Evolutionary conservation across 2,329 filamentous ascomycete genomes (phyloP), one percentile per base, ranked within the genome.

Genomic region (Colletotrichum brevisporum): DNA sequence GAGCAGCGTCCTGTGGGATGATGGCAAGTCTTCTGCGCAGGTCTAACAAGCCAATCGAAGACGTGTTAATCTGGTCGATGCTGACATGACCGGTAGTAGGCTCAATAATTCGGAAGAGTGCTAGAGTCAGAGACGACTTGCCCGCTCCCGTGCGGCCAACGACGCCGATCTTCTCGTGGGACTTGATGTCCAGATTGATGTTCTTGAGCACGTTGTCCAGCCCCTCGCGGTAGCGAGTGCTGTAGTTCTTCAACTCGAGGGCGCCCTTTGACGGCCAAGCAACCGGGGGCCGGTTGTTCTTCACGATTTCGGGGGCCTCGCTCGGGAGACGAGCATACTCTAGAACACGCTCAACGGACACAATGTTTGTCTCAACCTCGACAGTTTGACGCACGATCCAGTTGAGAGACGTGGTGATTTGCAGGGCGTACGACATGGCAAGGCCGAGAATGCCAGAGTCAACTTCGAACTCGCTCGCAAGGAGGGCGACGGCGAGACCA

Each of bases 281-380:
- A 71, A 94, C 93, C 10, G 94, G 91, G 48, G 96, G 95, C 56
- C 95, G 88, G 78, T 93, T 92, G 81, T 94, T 92, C 76, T 93
- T 92, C 75, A 98, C 92, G 73, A 98, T 94, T 79, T 99, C 96
- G 8, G 95, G 94, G 58, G 96, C 95, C 83, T 99, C 96, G 79
- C 92, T 96, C 27, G 95, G 95, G 71, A 99, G 87, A 58, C 89
- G 88, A 67, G 95, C 94, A 82, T 99, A 99, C 81, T 99, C 97
- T 57, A 99, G 90, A 55, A 99, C 95, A 77, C 96, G 92, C 86
- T 99, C 96, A 45, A 99, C 96, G 10, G 95, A 97, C 53, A 99
- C 95, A 76, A 99, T 99, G 81, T 99, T 99, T n/a, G 95, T 98
- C 85, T 99, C 97, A n/a, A 99, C 96, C 81, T 99, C 97, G 41